These are phyloP conservation scores for Nitzschia putrida DNA, from an alignment of 108 stramenopile species.

Conservation along the genomic window DNA sequence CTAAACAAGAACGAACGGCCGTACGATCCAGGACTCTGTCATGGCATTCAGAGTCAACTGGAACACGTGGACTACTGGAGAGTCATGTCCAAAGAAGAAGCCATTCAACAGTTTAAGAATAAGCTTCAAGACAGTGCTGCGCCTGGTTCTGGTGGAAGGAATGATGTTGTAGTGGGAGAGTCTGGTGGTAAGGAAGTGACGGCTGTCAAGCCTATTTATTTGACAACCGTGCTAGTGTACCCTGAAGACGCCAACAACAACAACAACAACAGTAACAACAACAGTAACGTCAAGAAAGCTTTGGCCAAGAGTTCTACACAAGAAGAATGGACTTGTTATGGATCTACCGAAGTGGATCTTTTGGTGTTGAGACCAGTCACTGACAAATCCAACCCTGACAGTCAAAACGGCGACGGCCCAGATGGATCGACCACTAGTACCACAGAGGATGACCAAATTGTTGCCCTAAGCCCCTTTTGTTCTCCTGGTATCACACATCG, in stretches of 20 bases:
- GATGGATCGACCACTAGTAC: no score
- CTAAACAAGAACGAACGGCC: slow-evolving; percentile 8
- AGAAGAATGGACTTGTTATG: slow-evolving; percentile 46
- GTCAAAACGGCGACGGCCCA: no score
- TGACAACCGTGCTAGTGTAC: slow-evolving; percentile 34
- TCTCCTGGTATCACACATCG: slow-evolving; percentile 37
- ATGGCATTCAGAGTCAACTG: slow-evolving; percentile 41
- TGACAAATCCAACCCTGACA: no score
- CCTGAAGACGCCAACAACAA: not conserved
- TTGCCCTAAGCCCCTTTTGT: slow-evolving; percentile 32
- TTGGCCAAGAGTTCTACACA: slow-evolving; percentile 7
- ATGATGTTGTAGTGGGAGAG: no score
- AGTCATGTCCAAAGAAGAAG: slow-evolving; percentile 33
- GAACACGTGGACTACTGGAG: slow-evolving; percentile 45
- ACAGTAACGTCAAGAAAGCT: not conserved
- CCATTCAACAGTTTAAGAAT: slow-evolving; percentile 35
- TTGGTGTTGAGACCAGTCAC: slow-evolving; percentile 37
- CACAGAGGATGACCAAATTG: slow-evolving; percentile 44
- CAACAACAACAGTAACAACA: not conserved
- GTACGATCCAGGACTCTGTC: slow-evolving; percentile 32
- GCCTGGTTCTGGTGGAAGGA: not conserved
- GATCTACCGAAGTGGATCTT: slow-evolving; percentile 52
- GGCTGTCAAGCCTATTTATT: slow-evolving; percentile 23
- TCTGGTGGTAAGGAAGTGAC: not conserved
- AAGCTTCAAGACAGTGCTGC: slow-evolving; percentile 11